phyloP scores from a whole-genome alignment of 2,329 filamentous ascomycete genomes.

The Chaetomiaceae sp. region DNA sequence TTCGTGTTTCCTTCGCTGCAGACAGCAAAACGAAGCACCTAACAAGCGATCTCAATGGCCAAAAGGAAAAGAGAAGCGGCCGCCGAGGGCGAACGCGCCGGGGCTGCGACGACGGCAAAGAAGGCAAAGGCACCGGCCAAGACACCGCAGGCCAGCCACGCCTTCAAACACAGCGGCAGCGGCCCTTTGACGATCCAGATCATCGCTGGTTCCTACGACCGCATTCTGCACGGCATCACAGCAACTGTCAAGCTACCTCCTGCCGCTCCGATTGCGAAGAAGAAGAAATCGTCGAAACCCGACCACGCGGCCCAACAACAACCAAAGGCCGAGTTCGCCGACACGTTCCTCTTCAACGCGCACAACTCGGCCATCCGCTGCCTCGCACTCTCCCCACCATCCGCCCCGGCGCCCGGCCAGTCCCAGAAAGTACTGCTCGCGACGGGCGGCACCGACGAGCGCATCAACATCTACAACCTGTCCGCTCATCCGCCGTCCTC shows the following conservation, averaged over 20 bases:
- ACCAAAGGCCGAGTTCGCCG: constrained; percentile 61
- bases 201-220: constrained; percentile 88
- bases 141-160: constrained; percentile 4
- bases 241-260: constrained; percentile 47
- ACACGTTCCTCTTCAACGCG: constrained; percentile 93
- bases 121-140: constrained; percentile 17
- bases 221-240: constrained; percentile 82
- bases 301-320: neutral
- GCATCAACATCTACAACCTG: constrained; percentile 89
- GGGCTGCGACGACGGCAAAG: constrained; percentile 16
- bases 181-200: constrained; percentile 65
- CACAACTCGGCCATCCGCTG: constrained; percentile 87
- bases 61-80: constrained; percentile 28
- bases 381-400: constrained; percentile 75
- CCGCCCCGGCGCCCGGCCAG: constrained; percentile 53
- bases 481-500: constrained; percentile 58
- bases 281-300: constrained; percentile 16
- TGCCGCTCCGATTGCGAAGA: constrained; percentile 5
- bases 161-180: constrained; percentile 21
- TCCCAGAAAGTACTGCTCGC: constrained; percentile 82
- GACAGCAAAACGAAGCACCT: too few species aligned
- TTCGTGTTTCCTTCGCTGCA: too few species aligned
- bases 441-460: constrained; percentile 86
- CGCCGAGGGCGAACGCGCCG: constrained; percentile 12
- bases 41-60: constrained; percentile 21